Conservation (phyloP, 2,329 filamentous ascomycete genomes). For the Botrytis fabae region DNA sequence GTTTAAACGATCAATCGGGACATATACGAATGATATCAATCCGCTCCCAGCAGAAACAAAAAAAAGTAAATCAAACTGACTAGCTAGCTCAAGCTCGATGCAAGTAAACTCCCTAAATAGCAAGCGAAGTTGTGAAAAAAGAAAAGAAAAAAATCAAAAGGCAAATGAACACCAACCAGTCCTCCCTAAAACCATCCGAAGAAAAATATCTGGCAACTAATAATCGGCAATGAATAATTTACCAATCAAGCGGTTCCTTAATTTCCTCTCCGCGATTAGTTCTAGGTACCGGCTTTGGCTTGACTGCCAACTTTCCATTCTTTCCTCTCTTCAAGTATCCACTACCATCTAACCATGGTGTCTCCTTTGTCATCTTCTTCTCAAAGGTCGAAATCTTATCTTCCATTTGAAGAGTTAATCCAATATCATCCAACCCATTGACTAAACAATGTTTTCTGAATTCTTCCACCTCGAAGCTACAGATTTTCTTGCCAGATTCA, state of each 20-base stretch:
- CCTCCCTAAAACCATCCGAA: background rate
- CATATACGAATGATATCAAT: background rate
- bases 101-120: background rate
- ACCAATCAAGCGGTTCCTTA: constrained; percentile 87
- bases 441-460: constrained; percentile 92
- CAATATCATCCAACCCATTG: constrained; percentile 93
- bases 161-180: background rate
- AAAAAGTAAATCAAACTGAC: background rate
- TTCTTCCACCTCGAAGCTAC: constrained; percentile 81
- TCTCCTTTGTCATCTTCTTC: constrained; percentile 49
- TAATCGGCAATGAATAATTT: background rate
- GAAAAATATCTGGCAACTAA: background rate
- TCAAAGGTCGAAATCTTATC: constrained; percentile 85
- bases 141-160: background rate
- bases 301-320: constrained; percentile 55
- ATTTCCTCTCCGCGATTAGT: constrained; percentile 84
- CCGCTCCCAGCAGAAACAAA: constrained; percentile 6
- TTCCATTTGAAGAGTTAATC: constrained; percentile 85
- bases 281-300: constrained; percentile 69
- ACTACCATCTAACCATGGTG: constrained; percentile 86
- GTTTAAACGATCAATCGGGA: background rate
- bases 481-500: constrained; percentile 69
- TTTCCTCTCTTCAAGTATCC: constrained; percentile 68
- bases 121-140: background rate
- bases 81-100: background rate